Evolutionary conservation across 345 rosid genomes (phyloP), one percentile per base, ranked within the genome.

Genomic region (Jatropha curcas): DNA sequence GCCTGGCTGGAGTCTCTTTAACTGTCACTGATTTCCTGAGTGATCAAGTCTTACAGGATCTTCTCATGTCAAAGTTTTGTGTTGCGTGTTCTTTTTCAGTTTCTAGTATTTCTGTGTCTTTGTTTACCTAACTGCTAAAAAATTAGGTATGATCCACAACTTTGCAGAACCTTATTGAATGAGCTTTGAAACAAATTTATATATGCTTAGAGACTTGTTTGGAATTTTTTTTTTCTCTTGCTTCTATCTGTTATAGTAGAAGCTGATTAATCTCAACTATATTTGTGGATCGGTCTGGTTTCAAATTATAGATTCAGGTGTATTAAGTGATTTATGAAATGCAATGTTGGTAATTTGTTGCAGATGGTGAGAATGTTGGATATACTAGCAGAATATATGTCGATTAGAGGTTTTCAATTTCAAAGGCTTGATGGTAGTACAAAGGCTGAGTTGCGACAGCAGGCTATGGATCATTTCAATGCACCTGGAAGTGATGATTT

Each of bases 341-440:
- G 64, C 19, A 35, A 14, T 56, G 28, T 19, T 68, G 35, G 24
- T 70, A 24, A 72, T 68, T 67, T 63, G 59, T 71, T 75, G 68
- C 96, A 96, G 99, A 96, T 96, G 99, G 99, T 96, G 53, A 86
- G 94, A 85, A 88, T 96, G 99, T 74, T 96, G 89, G 99, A 96
- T 83, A 96, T 96, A 79, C 82, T 96, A 48, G 90, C 99, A 2
- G 92, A 89, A 59, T 96, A 96, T 75, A 79, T 96, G 95, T 88
- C 97, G 2, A 75, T 88, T 64, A 91, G 96, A 83, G 99, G 98
- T 51, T 96, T 96, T 83, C 98, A 96, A 72, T 96, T 84, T 83
- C 99, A 96, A 84, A 86, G 99, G 86, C 92, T 96, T 80, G 99
- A 96, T 86, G 99, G 99, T 72, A 96, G 99, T 81, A 96, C 99